These are phyloP conservation scores for Apiospora saccharicola DNA, from an alignment of 2,329 filamentous ascomycete species.

Conservation along the genomic window DNA sequence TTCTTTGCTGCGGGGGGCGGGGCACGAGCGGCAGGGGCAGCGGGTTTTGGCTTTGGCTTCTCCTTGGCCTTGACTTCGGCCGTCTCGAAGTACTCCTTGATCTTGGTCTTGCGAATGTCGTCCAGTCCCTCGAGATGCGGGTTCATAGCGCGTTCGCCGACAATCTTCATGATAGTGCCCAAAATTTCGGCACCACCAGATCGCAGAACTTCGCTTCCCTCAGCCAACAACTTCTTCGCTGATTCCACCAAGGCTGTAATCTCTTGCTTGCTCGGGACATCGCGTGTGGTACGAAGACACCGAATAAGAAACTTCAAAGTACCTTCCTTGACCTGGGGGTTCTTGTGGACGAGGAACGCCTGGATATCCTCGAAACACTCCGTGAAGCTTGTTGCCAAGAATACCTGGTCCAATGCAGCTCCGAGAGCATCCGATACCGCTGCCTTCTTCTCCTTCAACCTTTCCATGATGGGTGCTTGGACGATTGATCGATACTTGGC, in stretches of 20 bases:
- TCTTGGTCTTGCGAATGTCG: constrained; percentile 93
- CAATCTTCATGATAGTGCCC: constrained; percentile 97
- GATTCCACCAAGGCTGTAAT: constrained; percentile 86
- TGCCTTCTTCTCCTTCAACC: constrained; percentile 96
- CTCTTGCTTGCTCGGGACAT: constrained; percentile 85
- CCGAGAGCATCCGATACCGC: constrained; percentile 87
- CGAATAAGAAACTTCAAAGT: constrained; percentile 93
- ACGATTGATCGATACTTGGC: constrained; percentile 81
- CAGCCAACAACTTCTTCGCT: constrained; percentile 87
- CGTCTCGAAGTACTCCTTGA: constrained; percentile 86
- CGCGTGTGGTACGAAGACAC: constrained; percentile 81
- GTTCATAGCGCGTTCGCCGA: constrained; percentile 95
- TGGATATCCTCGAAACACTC: constrained; percentile 93
- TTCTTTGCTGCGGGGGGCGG: constrained; percentile 51
- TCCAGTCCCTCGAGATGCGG: constrained; percentile 91
- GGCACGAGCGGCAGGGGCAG: constrained; percentile 61
- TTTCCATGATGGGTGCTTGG: constrained; percentile 90
- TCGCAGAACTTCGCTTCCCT: constrained; percentile 85
- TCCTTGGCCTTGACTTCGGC: constrained; percentile 89
- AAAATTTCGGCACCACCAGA: constrained; percentile 91
- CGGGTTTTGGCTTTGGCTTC: constrained; percentile 83
- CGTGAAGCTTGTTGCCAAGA: constrained; percentile 71
- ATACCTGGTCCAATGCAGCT: constrained; percentile 78
- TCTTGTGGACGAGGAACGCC: constrained; percentile 89
- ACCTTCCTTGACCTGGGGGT: constrained; percentile 96